Base-by-base conservation (phyloP, 2,329 filamentous ascomycete genomes). In the Calonectria hongkongensis region DNA sequence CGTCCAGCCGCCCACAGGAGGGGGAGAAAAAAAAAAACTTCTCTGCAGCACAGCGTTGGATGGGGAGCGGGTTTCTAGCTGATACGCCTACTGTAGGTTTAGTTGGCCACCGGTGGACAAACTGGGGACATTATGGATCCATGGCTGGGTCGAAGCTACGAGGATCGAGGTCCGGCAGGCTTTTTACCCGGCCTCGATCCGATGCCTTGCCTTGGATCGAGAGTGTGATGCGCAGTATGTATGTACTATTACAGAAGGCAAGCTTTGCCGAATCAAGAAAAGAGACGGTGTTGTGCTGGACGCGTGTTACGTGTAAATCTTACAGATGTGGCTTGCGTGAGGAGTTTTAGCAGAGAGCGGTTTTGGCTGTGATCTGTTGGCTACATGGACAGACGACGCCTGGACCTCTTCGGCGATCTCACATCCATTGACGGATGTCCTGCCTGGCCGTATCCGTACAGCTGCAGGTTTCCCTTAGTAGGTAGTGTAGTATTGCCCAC, bases 11-110 rank as follows among this genome's bases (percentile, higher is more conserved):
- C 48, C 68, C 69, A 73, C 66, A 62, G 43, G 58, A 45, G 16
- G 50, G 50, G 66, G n/a, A 64, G 10, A 68, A 45, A 69, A 70
- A 73, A 79, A 77, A 71, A 73, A 72, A 65, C 65, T 74, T 74
- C 70, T 56, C 51, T 66, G 41, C 50, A 51, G 18, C 25, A 16
- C 56, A 60, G 43, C 27, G 56, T 50, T 30, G 64, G 64, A 67
- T 45, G 58, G 65, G 39, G 65, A 76, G 77, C 77, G 77, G 73
- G 27, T 68, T 74, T 73, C 50, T 71, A 62, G 63, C 50, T 50
- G 60, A 41, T 43, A 50, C 62, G 33, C 62, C 68, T 39, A 28
- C 41, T 70, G 50, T 71, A 63, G 58, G 27, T 25, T 25, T 71
- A 71, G 68, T 66, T 71, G 68, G 63, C 43, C 15, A 63, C 56